Conservation (phyloP, 331 rosid species). For the Ulmus americana region DNA sequence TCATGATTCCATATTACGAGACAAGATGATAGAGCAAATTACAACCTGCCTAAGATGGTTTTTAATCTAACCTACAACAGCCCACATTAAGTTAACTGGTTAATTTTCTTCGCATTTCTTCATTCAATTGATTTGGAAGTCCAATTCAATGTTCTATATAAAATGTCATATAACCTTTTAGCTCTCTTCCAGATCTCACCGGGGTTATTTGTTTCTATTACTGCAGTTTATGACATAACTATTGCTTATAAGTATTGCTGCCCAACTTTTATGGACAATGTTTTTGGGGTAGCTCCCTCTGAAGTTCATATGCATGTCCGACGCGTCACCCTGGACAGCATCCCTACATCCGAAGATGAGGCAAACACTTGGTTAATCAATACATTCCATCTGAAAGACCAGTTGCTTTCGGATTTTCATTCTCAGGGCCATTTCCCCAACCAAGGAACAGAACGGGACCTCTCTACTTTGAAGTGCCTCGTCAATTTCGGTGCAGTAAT, state of each 20-base stretch:
- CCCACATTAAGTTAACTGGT: background rate
- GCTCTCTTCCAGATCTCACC: constrained; percentile 5
- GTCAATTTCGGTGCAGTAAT: constrained; percentile 37
- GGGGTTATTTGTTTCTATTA: constrained; percentile 2
- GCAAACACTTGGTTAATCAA: constrained; percentile 46
- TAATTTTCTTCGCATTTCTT: background rate
- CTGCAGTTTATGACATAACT: constrained; percentile 68
- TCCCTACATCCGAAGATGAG: constrained; percentile 54
- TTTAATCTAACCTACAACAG: background rate
- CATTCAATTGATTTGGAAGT: background rate
- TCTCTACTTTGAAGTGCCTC: constrained; percentile 43
- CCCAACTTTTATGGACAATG: constrained; percentile 75
- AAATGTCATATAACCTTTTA: background rate
- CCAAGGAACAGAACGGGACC: constrained; percentile 46
- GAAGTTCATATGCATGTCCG: constrained; percentile 67
- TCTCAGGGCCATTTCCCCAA: constrained; percentile 54
- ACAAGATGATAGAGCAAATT: background rate
- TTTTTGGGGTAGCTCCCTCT: constrained; percentile 60
- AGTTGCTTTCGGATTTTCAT: constrained; percentile 52
- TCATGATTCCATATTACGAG: too few relatives aligned
- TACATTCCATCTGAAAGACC: constrained; percentile 48
- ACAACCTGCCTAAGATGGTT: background rate
- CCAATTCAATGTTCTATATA: background rate
- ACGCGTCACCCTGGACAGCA: constrained; percentile 34
- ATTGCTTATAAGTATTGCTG: constrained; percentile 58